phyloP scores from a whole-genome alignment of 2,329 filamentous ascomycete genomes.

The Pseudogymnoascus sp. region DNA sequence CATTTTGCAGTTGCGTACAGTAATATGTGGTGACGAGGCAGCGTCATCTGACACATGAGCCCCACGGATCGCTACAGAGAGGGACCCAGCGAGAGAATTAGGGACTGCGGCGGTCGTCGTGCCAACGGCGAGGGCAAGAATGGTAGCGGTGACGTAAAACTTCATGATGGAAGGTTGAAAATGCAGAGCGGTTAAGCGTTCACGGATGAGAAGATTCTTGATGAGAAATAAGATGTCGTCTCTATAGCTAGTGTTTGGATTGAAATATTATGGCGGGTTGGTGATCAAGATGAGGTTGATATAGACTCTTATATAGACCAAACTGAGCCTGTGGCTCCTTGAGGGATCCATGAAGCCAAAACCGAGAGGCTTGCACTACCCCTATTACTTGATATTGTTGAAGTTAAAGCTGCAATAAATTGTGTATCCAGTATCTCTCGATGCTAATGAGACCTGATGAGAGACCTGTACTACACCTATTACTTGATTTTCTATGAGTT shows the following conservation, averaged over 20 bases:
- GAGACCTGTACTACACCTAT: neutral
- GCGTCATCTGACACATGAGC: no score
- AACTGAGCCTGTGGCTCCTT: neutral
- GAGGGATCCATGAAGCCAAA: neutral
- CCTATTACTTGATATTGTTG: neutral
- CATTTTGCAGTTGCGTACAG: no score
- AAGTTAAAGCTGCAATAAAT: neutral
- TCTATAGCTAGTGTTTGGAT: neutral
- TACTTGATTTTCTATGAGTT: neutral
- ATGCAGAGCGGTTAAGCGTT: neutral
- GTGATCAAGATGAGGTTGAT: neutral
- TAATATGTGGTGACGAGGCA: no score
- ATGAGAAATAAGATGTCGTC: neutral
- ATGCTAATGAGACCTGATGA: neutral
- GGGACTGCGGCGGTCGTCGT: slow-evolving; percentile 30
- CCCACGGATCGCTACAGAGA: no score
- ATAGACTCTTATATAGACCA: neutral
- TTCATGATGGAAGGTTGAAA: neutral
- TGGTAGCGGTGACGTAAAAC: slow-evolving; percentile 16
- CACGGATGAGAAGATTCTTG: neutral
- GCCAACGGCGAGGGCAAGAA: slow-evolving; percentile 24
- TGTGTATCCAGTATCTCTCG: neutral
- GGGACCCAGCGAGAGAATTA: no score
- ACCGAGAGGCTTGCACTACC: neutral
- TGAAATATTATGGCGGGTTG: neutral